Evolutionary conservation across 495 filamentous ascomycete species (phyloP), one percentile per base, ranked within the genome.

Genomic region (Peziza echinospora): DNA sequence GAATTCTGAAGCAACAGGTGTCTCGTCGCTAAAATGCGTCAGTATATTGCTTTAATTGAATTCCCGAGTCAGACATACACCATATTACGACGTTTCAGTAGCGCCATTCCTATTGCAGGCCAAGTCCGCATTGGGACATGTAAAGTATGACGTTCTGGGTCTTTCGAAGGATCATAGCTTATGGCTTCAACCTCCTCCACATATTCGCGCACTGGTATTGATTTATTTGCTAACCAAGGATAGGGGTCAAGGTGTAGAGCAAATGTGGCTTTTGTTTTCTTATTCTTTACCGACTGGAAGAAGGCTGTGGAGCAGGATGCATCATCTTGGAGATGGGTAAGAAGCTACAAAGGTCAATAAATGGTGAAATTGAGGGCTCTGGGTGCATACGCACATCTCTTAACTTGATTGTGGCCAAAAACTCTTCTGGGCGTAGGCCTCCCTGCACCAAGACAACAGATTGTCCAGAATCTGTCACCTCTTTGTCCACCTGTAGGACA

Each of bases 371-470:
- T n/a, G n/a, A n/a, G n/a, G n/a, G n/a, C n/a, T n/a, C n/a, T n/a
- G n/a, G n/a, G n/a, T n/a, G n/a, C n/a, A n/a, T n/a, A n/a, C 30
- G 13, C 19, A 80, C 67, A 21, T 71, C 67, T 46, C 75, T 75
- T 41, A 97, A 64, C 49, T 87, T 76, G 50, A 89, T 77, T 25
- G 74, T 75, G 0, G 87, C 84, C 49, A 91, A 78, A 3, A 72
- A 76, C 56, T 93, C 86, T 47, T 93, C 86, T 17, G 56, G 56
- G 40, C 54, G 58, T 8, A 46, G 51, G 22, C 56, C 55, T 16
- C 56, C 55, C 24, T 49, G 44, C 21, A 58, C 49, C 22, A 94
- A 63, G 1, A 82, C 82, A 2, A 84, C 70, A 5, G 82, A 77
- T 41, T 85, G 78, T 9, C 82, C 69, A 39, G 79, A 75, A 6